Evolutionary conservation across 306 rosid genomes (phyloP).

Genomic region (Castanea crenata): DNA sequence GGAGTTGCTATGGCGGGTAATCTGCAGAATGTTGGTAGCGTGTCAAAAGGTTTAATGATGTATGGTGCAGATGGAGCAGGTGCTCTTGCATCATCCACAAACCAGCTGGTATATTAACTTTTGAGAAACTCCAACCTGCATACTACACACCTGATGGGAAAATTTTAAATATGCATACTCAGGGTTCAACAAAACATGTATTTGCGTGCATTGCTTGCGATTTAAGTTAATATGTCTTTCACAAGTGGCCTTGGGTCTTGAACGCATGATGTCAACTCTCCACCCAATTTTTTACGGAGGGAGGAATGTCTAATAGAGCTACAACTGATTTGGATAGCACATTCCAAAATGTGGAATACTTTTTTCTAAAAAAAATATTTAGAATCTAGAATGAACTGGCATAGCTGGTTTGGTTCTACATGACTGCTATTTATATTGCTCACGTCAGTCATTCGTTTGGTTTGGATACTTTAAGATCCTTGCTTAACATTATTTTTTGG

Average conservation of each 20-base stretch:
- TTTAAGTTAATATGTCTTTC: not conserved
- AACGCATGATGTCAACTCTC: not conserved
- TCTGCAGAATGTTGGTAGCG: constrained; percentile 67
- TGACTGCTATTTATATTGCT: not conserved
- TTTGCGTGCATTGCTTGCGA: constrained; percentile 16
- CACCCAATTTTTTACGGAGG: too few relatives aligned
- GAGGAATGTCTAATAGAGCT: too few relatives aligned
- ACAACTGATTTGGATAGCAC: not conserved
- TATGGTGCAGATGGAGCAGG: constrained; percentile 75
- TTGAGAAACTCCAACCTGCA: constrained; percentile 20
- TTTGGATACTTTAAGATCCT: not conserved
- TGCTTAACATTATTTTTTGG: not conserved
- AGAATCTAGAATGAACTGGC: not conserved
- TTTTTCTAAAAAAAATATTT: not conserved
- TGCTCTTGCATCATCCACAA: constrained; percentile 89
- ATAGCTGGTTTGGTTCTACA: constrained; percentile 3
- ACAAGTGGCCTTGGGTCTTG: not conserved
- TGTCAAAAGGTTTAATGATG: constrained; percentile 67
- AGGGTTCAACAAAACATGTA: not conserved
- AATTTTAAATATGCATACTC: not conserved
- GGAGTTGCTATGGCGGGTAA: constrained; percentile 65
- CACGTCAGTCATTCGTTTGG: not conserved
- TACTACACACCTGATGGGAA: not conserved
- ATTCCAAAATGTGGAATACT: not conserved
- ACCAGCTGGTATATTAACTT: constrained; percentile 70